Evolutionary conservation across 2,329 filamentous ascomycete species (phyloP), one percentile per base, ranked within the genome.

Genomic region (Curvularia lunata): DNA sequence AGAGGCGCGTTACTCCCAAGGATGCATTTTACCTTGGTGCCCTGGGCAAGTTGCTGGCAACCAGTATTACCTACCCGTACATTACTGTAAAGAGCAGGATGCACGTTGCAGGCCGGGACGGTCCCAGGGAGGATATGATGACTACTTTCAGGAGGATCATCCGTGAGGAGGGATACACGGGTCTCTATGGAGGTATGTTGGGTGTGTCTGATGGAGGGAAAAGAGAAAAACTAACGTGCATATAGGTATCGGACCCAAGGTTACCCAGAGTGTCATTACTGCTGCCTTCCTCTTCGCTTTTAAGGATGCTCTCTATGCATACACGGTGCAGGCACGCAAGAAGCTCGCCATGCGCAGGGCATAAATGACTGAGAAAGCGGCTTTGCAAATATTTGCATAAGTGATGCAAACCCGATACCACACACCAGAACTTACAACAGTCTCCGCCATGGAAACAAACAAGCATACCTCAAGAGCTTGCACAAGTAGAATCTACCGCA

Each of bases 81-180:
- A 98, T 99, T 77, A 99, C 95, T 4, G 90, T 99, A 71, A 99
- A 99, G 88, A 96, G 92, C 79, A 87, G 92, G 75, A 97, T 97
- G 87, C 95, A 99, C 77, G 92, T 99, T 60, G 92, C 93, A 27
- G 88, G 85, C 61, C 87, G 87, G 70, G 88, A 87, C 62, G 85
- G 86, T n/a, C 88, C 87, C 63, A 90, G 90, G 79, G 90, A 96
- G 79, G 90, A 89, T 66, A 90, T 97, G 84, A 83, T 88, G 52
- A 85, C 88, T 65, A 91, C 88, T 46, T 85, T 99, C 73, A 87
- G 84, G 73, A 85, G 89, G 59, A 93, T 98, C 59, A 84, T 97
- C 59, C 85, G 81, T 64, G 91, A 97, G 74, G 94, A 98, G 79
- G 95, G 95, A n/a, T 96, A 92, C 74, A 82, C 85, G 54, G 94